phyloP scores from a whole-genome alignment of 2,329 filamentous ascomycete species.

The Calonectria honghensis region DNA sequence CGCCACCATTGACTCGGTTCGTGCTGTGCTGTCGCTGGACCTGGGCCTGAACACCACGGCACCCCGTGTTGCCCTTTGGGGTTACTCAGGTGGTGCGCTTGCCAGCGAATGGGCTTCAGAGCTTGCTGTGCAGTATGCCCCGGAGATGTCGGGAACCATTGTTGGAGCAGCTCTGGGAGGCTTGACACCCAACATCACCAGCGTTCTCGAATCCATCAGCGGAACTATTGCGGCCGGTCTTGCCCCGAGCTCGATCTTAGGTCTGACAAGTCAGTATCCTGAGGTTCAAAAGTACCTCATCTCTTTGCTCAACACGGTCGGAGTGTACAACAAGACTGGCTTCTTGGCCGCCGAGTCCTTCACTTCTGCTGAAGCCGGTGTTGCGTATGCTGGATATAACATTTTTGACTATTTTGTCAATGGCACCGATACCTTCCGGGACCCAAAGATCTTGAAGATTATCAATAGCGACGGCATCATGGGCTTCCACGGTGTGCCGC shows the following conservation, averaged over 20 bases:
- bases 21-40: slow-evolving; percentile 61
- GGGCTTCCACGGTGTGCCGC: slow-evolving; percentile 52
- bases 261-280: slow-evolving; percentile 50
- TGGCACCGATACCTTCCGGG: slow-evolving; percentile 26
- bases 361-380: slow-evolving; percentile 39
- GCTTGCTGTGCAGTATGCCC: slow-evolving; percentile 70
- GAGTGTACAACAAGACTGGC: slow-evolving; percentile 47
- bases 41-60: slow-evolving; percentile 54
- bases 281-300: slow-evolving; percentile 43
- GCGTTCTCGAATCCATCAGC: slow-evolving; percentile 59
- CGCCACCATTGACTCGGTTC: slow-evolving; percentile 66
- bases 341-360: slow-evolving; percentile 47
- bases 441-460: slow-evolving; percentile 32
- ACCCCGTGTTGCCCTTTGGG: slow-evolving; percentile 68
- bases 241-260: slow-evolving; percentile 47
- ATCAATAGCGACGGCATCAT: slow-evolving; percentile 51
- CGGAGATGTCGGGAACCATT: slow-evolving; percentile 66
- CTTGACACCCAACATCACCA: slow-evolving; percentile 63
- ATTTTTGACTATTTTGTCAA: slow-evolving; percentile 46
- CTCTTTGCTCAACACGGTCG: slow-evolving; percentile 45
- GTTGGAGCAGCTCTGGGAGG: slow-evolving; percentile 70
- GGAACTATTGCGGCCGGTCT: slow-evolving; percentile 51
- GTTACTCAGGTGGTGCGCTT: slow-evolving; percentile 73
- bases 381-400: slow-evolving; percentile 36
- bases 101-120: slow-evolving; percentile 72